Evolutionary conservation across 164 flowering plant species (phyloP).

Genomic region (Umbilicus rupestris): DNA sequence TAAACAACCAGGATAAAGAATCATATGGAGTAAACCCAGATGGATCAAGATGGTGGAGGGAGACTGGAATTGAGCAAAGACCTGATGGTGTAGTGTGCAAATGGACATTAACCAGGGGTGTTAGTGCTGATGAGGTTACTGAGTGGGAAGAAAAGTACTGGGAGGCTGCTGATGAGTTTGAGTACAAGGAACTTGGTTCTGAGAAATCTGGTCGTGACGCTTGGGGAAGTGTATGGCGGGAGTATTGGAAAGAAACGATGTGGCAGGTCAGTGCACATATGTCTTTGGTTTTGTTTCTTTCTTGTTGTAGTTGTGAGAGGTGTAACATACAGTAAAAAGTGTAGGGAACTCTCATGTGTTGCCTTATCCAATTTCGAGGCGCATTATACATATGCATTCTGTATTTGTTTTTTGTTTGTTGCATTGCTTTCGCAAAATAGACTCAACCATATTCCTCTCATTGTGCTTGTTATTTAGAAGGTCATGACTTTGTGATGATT

Average conservation of each 20-base stretch:
- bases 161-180: conserved; percentile 85
- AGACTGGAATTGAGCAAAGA: conserved; percentile 68
- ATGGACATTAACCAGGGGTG: conserved; percentile 91
- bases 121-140: conserved; percentile 56
- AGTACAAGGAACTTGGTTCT: conserved; percentile 89
- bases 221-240: conserved; percentile 86
- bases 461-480: not conserved
- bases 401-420: not conserved
- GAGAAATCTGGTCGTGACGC: conserved; percentile 97
- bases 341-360: not conserved
- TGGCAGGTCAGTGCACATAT: conserved; percentile 46
- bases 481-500: not conserved
- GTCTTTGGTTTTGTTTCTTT: not conserved
- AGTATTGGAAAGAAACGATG: conserved; percentile 81
- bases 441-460: not conserved
- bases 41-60: conserved; percentile 93
- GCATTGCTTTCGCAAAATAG: not conserved
- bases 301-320: not conserved
- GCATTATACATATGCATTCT: not conserved
- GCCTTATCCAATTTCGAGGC: not conserved
- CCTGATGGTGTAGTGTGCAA: conserved; percentile 84
- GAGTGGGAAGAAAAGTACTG: conserved; percentile 97
- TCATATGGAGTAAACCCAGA: conserved; percentile 47
- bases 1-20: not conserved
- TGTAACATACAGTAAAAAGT: not conserved